Percentiles rank a stretch among this genome's conserved stretches.
Conservation (phyloP, 345 rosid genomes). For the Cardamine occulta region DNA sequence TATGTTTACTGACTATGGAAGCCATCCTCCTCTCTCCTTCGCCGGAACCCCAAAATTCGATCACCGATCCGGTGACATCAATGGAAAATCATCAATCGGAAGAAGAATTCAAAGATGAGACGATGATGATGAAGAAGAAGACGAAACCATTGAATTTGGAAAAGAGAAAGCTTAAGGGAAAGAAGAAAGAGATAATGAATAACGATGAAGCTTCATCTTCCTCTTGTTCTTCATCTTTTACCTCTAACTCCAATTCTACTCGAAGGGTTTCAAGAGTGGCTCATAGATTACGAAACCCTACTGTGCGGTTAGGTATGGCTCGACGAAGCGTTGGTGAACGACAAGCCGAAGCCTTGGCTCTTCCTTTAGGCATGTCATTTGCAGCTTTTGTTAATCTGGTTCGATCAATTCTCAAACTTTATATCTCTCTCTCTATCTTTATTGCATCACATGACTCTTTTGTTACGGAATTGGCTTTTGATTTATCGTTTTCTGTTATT, state of each 20-base stretch:
- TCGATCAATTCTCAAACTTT: slow-evolving; percentile 37
- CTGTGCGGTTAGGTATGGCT: slow-evolving; percentile 46
- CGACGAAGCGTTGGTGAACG: slow-evolving; percentile 44
- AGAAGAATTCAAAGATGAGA: slow-evolving; percentile 11
- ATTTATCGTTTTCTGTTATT: slow-evolving; percentile 20
- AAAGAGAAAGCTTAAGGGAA: slow-evolving; percentile 35
- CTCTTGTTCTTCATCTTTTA: slow-evolving; percentile 46
- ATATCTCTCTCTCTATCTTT: neutral
- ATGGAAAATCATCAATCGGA: slow-evolving; percentile 9
- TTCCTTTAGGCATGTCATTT: slow-evolving; percentile 91
- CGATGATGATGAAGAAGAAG: slow-evolving; percentile 34
- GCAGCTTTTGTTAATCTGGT: slow-evolving; percentile 92
- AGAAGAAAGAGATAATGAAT: slow-evolving; percentile 32
- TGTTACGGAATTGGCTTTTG: neutral
- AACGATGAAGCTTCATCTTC: slow-evolving; percentile 39
- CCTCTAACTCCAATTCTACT: slow-evolving; percentile 39
- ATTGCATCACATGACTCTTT: neutral
- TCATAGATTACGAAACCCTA: slow-evolving; percentile 48
- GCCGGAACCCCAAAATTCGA: slow-evolving; percentile 30
- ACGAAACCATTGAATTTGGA: slow-evolving; percentile 40
- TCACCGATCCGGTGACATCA: slow-evolving; percentile 37
- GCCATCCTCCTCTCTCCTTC: slow-evolving; percentile 39
- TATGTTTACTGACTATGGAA: slow-evolving; percentile 40
- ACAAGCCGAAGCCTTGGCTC: slow-evolving; percentile 69
- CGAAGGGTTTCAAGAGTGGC: slow-evolving; percentile 42